These are phyloP conservation scores for Apiospora hydei DNA, from an alignment of 2,329 filamentous ascomycete species.

Conservation along the genomic window DNA sequence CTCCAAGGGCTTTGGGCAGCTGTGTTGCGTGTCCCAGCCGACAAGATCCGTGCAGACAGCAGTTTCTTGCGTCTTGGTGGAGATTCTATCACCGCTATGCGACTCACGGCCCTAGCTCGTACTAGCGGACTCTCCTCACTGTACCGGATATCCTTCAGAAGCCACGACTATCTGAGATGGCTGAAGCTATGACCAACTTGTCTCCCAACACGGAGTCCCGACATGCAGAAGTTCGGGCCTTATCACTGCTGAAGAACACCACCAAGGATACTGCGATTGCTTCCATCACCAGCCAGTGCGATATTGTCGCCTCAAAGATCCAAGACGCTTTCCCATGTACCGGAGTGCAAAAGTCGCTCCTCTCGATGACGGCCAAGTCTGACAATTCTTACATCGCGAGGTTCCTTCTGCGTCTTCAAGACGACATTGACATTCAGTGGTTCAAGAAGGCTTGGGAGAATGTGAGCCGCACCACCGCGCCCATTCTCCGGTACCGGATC, in stretches of 20 bases:
- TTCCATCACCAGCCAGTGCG: not conserved
- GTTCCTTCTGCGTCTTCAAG: not conserved
- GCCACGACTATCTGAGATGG: not conserved
- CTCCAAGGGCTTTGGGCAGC: not conserved
- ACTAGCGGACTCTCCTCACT: not conserved
- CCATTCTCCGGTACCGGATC: constrained; percentile 7
- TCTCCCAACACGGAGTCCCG: no score
- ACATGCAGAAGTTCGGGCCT: not conserved
- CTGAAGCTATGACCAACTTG: not conserved
- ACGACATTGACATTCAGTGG: not conserved
- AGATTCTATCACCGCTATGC: constrained; percentile 10
- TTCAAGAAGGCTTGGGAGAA: constrained; percentile 15
- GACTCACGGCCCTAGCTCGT: not conserved
- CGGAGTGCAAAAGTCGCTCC: not conserved
- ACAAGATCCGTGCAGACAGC: not conserved
- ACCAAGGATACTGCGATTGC: not conserved
- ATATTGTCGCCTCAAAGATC: not conserved
- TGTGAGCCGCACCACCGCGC: constrained; percentile 4
- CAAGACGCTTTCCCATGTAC: not conserved
- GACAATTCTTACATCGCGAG: constrained; percentile 18
- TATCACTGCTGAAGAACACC: not conserved
- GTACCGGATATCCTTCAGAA: not conserved
- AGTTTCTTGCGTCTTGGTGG: not conserved
- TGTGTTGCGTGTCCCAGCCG: not conserved
- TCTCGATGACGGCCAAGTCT: constrained; percentile 8